These are phyloP conservation scores for Cystobasidium slooffiae DNA, from an alignment of 1,284 basidiomycete species.

Conservation along the genomic window DNA sequence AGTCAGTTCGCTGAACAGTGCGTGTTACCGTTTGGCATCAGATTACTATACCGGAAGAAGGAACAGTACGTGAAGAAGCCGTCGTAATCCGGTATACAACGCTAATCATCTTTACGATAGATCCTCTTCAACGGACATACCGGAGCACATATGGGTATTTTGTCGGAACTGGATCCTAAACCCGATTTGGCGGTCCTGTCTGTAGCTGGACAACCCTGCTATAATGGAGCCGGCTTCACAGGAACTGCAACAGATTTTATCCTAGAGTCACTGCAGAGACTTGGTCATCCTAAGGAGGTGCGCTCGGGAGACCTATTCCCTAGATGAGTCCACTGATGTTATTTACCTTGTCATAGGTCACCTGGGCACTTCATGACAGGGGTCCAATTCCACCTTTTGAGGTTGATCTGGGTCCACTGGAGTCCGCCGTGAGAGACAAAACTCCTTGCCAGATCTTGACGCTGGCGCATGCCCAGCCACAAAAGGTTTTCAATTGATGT, in stretches of 20 bases:
- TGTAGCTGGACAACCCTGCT: conserved; percentile 18
- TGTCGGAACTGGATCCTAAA: conserved; percentile 20
- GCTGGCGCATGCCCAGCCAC: not conserved
- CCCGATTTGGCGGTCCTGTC: conserved; percentile 23
- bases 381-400: conserved; percentile 3
- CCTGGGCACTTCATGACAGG: conserved; percentile 7
- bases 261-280: not conserved
- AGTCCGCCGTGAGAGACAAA: not conserved
- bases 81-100: not conserved
- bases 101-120: not conserved
- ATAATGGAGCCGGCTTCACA: conserved; percentile 7
- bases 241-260: conserved; percentile 27
- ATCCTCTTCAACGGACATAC: conserved; percentile 31
- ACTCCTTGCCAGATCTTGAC: not conserved
- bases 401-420: not conserved
- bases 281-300: conserved; percentile 17
- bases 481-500: not conserved
- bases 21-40: not conserved
- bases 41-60: conserved; percentile 9
- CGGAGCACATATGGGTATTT: conserved; percentile 24
- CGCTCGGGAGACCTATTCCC: not conserved
- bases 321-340: no score
- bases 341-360: not conserved
- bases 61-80: not conserved
- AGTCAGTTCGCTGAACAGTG: not conserved